Percentiles rank a stretch among this genome's conserved stretches.
Evolutionary conservation across 768 basidiomycete genomes (phyloP).

Genomic region (Tylopilus balloui): DNA sequence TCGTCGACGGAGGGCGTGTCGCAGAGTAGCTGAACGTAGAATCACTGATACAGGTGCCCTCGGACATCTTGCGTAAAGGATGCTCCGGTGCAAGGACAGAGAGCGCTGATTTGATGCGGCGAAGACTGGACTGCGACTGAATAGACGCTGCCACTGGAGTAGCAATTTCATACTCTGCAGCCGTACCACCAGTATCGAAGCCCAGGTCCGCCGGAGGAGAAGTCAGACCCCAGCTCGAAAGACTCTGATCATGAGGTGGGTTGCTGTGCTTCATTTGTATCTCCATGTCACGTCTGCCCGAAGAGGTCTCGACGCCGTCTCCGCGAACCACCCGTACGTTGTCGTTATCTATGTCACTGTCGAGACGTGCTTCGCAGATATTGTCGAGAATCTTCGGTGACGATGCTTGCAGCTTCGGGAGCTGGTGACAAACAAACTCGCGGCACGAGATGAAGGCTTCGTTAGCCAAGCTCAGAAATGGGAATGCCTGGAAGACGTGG

Average conservation of each 20-base stretch:
- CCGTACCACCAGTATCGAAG: conserved; percentile 1
- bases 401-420: conserved; percentile 50
- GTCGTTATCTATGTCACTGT: conserved; percentile 66
- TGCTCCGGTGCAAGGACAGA: conserved; percentile 23
- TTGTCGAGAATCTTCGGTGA: conserved; percentile 50
- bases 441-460: conserved; percentile 68
- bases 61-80: conserved; percentile 11
- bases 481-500: conserved; percentile 89
- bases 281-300: conserved; percentile 39
- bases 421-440: conserved; percentile 57
- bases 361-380: conserved; percentile 56
- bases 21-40: conserved; percentile 24
- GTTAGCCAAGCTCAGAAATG: conserved; percentile 65
- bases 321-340: conserved; percentile 65
- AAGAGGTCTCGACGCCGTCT: conserved; percentile 58
- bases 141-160: conserved; percentile 6
- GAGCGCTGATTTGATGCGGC: conserved; percentile 32
- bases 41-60: conserved; percentile 1
- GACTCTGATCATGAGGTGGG: conserved; percentile 34
- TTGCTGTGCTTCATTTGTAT: conserved; percentile 30
- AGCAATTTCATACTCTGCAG: conserved; percentile 3
- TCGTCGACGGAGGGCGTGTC: conserved; percentile 42
- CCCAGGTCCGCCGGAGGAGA: conserved; percentile 1
- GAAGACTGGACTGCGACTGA: conserved; percentile 17
- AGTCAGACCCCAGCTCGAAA: conserved; percentile 50